phyloP scores from a whole-genome alignment of 345 rosid genomes.

The Turritis glabra region DNA sequence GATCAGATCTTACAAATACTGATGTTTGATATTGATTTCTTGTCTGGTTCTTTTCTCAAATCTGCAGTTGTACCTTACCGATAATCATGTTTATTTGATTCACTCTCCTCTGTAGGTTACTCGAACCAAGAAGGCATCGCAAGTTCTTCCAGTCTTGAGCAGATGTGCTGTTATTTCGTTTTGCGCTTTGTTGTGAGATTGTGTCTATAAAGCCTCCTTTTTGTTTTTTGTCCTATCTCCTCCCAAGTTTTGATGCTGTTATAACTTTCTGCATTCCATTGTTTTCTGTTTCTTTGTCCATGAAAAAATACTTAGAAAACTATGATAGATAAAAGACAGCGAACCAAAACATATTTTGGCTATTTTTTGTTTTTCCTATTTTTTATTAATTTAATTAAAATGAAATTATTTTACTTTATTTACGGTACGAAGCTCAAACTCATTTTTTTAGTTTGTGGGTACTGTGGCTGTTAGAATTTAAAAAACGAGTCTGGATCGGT shows the following conservation, averaged over 20 bases:
- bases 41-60: background rate
- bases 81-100: slow-evolving; percentile 15
- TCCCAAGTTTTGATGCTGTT: slow-evolving; percentile 31
- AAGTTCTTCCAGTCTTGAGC: slow-evolving; percentile 16
- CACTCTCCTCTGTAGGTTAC: background rate
- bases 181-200: slow-evolving; percentile 13
- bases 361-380: background rate
- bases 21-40: background rate
- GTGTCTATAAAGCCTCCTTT: slow-evolving; percentile 18
- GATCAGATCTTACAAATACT: background rate
- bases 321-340: background rate
- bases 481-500: too few relatives aligned
- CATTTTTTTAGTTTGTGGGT: too few relatives aligned
- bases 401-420: background rate
- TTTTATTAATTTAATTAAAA: background rate
- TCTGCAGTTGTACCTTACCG: slow-evolving; percentile 31
- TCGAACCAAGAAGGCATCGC: slow-evolving; percentile 6
- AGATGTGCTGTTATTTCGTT: background rate
- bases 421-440: too few relatives aligned
- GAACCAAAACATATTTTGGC: slow-evolving; percentile 12
- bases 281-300: slow-evolving; percentile 2
- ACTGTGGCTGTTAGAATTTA: too few relatives aligned
- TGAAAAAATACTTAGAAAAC: background rate
- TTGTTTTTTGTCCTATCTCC: background rate
- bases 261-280: background rate